Conservation (phyloP, 169 alveolate genomes). For the Cryptosporidium meleagridis region DNA sequence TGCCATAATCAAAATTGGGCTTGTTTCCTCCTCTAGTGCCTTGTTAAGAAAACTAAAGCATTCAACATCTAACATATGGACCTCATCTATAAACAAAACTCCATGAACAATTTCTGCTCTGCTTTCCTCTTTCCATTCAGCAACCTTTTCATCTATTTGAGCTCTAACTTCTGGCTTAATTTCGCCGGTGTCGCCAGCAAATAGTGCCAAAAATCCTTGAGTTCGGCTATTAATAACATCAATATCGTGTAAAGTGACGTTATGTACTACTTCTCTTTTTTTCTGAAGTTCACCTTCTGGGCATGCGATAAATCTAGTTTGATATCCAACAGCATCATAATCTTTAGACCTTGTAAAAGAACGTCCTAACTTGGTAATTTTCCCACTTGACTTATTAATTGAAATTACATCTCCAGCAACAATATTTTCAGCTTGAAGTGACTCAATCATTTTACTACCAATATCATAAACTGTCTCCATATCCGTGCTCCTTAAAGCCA, state of each 20-base stretch:
- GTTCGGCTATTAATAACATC: conserved; percentile 97
- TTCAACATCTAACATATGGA: conserved; percentile 99
- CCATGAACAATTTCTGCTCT: conserved; percentile 93
- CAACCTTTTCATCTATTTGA: conserved; percentile 97
- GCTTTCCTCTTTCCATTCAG: conserved; percentile 99
- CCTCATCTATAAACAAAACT: conserved; percentile 99
- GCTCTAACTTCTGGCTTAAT: conserved; percentile 97
- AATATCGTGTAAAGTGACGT: conserved; percentile 98
- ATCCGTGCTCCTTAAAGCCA: conserved; percentile 97
- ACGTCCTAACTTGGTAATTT: conserved; percentile 96
- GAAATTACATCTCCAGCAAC: conserved; percentile 95
- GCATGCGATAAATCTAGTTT: conserved; percentile 92
- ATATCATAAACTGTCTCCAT: conserved; percentile 98
- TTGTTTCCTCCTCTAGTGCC: conserved; percentile 96
- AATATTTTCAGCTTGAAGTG: conserved; percentile 87
- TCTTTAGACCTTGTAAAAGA: conserved; percentile 96
- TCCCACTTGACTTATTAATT: conserved; percentile 97
- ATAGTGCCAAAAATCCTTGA: conserved; percentile 97
- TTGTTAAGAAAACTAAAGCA: conserved; percentile 98
- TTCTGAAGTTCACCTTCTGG: conserved; percentile 99
- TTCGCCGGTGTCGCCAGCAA: conserved; percentile 99
- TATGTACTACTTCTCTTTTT: conserved; percentile 98
- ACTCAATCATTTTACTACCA: conserved; percentile 95
- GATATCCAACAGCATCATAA: conserved; percentile 98
- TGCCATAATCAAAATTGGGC: conserved; percentile 99